Evolutionary conservation across 805 yeast genomes (phyloP).

Genomic region (Candida silvicultrix): DNA sequence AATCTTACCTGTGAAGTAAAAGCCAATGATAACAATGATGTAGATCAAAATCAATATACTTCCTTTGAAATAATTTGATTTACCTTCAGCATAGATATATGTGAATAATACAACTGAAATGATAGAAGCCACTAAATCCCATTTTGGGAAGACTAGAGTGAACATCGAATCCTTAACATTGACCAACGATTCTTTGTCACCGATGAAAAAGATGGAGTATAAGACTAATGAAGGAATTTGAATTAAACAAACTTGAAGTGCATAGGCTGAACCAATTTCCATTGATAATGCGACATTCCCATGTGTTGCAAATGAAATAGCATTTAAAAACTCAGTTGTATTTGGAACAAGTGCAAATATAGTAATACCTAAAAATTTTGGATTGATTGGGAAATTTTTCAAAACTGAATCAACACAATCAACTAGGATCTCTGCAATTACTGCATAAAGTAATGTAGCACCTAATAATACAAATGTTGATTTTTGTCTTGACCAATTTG

Average conservation of each 20-base stretch:
- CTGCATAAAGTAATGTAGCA: slow-evolving; percentile 83
- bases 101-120: slow-evolving; percentile 86
- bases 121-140: slow-evolving; percentile 88
- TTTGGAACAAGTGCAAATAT: slow-evolving; percentile 95
- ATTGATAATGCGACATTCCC: slow-evolving; percentile 95
- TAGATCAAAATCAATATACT: slow-evolving; percentile 78
- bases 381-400: slow-evolving; percentile 71
- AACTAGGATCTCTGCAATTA: slow-evolving; percentile 91
- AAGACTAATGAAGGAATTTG: slow-evolving; percentile 90
- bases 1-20: slow-evolving; percentile 49
- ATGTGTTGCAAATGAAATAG: slow-evolving; percentile 91
- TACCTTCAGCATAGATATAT: slow-evolving; percentile 94
- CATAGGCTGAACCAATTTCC: slow-evolving; percentile 98
- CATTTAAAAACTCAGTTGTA: slow-evolving; percentile 94
- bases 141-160: slow-evolving; percentile 84
- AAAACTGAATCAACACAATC: slow-evolving; percentile 89
- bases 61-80: slow-evolving; percentile 94
- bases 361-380: slow-evolving; percentile 88
- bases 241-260: slow-evolving; percentile 86
- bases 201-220: slow-evolving; percentile 52
- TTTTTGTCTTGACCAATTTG: slow-evolving; percentile 89
- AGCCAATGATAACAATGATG: slow-evolving; percentile 70
- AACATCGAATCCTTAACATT: slow-evolving; percentile 44
- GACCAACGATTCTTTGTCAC: slow-evolving; percentile 24
- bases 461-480: slow-evolving; percentile 76